Percentiles rank a stretch among this genome's conserved stretches.
These are phyloP conservation scores for Jackrogersella minutella DNA, from an alignment of 495 filamentous ascomycete genomes.

Conservation along the genomic window DNA sequence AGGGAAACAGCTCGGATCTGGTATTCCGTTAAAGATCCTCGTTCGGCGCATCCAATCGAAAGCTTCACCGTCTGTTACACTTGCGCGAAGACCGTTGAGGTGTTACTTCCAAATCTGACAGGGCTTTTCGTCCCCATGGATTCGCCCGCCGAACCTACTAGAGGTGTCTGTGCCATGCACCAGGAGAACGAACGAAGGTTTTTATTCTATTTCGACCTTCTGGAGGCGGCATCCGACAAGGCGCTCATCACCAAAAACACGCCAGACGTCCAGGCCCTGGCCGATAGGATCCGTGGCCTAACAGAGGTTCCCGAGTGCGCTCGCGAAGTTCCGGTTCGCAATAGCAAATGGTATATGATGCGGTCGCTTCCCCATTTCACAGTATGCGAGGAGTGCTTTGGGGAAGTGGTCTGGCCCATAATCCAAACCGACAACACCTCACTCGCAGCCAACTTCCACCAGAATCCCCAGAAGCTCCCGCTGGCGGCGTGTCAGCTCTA, in stretches of 20 bases:
- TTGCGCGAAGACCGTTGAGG: conserved; percentile 53
- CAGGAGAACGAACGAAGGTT: conserved; percentile 49
- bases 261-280: conserved; percentile 50
- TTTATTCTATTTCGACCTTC: conserved; percentile 51
- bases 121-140: conserved; percentile 51
- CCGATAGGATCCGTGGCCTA: conserved; percentile 46
- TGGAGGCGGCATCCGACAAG: conserved; percentile 52
- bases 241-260: conserved; percentile 42
- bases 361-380: conserved; percentile 50
- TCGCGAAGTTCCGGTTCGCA: conserved; percentile 37
- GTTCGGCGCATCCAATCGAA: conserved; percentile 40
- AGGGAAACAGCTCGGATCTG: conserved; percentile 47
- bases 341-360: conserved; percentile 52
- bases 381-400: conserved; percentile 66
- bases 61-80: conserved; percentile 52
- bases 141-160: conserved; percentile 43
- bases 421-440: conserved; percentile 55
- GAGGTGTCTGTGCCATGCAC: conserved; percentile 54
- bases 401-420: conserved; percentile 71
- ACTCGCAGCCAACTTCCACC: conserved; percentile 66
- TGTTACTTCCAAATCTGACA: conserved; percentile 53
- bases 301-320: conserved; percentile 49
- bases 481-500: conserved; percentile 75
- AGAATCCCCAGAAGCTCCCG: conserved; percentile 54
- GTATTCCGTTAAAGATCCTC: conserved; percentile 54